These are phyloP conservation scores for Fusarium oligoseptatum DNA, from an alignment of 2,329 filamentous ascomycete genomes.

Conservation along the genomic window DNA sequence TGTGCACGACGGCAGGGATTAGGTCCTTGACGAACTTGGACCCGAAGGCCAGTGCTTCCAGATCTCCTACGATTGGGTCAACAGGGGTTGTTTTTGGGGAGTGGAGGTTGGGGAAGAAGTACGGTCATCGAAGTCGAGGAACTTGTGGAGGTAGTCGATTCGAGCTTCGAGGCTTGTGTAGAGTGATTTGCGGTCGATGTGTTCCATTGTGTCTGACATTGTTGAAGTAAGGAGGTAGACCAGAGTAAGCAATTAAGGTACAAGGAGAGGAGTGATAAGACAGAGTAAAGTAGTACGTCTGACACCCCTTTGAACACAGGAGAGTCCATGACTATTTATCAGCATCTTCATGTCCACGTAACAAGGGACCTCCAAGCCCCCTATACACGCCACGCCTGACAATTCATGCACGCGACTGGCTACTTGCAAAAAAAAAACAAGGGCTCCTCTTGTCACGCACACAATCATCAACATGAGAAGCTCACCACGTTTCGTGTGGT, in stretches of 20 bases:
- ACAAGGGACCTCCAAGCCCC: not conserved
- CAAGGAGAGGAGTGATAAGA: not conserved
- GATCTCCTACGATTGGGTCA: constrained; percentile 9
- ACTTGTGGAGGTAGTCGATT: constrained; percentile 27
- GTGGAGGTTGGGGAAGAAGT: not conserved
- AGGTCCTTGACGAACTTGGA: constrained; percentile 32
- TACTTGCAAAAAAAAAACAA: not conserved
- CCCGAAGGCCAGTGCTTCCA: constrained; percentile 27
- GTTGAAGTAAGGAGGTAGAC: not conserved
- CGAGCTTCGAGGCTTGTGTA: constrained; percentile 32
- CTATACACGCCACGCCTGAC: not conserved
- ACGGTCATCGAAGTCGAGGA: constrained; percentile 30
- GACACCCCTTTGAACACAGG: not conserved
- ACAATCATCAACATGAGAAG: constrained; percentile 1
- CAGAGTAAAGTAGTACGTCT: not conserved
- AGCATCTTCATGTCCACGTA: not conserved
- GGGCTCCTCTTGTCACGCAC: not conserved
- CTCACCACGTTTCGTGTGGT: constrained; percentile 2
- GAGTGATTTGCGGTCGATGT: constrained; percentile 29
- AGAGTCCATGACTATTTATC: not conserved
- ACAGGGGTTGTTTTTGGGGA: not conserved
- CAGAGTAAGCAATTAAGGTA: not conserved
- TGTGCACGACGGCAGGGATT: constrained; percentile 24
- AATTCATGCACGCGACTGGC: not conserved
- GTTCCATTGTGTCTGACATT: constrained; percentile 4